These are phyloP conservation scores for Trichosanthes cucumerina DNA, from an alignment of 306 rosid species.

Conservation along the genomic window DNA sequence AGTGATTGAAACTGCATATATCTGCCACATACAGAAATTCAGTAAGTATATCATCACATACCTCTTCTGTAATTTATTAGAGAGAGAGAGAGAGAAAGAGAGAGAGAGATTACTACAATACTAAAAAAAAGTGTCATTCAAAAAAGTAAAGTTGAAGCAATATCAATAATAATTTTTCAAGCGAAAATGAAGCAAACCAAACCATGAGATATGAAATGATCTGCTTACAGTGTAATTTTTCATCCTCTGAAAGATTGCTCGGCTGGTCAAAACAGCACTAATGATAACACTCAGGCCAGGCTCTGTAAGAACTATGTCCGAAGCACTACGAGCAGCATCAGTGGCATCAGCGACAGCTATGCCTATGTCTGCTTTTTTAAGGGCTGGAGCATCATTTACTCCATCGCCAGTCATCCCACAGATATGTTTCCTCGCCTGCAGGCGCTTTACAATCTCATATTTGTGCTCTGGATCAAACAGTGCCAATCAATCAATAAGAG, in stretches of 20 bases:
- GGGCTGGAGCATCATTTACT: conserved; percentile 99
- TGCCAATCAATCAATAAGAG: conserved; percentile 13
- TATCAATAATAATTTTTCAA: neutral
- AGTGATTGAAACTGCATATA: conserved; percentile 95
- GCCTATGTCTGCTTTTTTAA: conserved; percentile 97
- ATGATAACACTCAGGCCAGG: conserved; percentile 96
- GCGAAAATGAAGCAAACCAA: neutral
- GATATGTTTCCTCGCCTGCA: conserved; percentile 96
- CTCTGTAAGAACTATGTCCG: conserved; percentile 94
- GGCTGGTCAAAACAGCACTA: conserved; percentile 96
- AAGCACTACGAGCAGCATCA: conserved; percentile 99
- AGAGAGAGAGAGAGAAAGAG: no score
- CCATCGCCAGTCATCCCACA: conserved; percentile 99
- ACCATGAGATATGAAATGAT: neutral
- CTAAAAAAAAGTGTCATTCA: conserved; percentile 2
- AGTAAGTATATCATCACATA: neutral
- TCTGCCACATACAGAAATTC: conserved; percentile 34
- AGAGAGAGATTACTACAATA: no score
- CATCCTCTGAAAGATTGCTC: conserved; percentile 98
- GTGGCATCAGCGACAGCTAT: conserved; percentile 99
- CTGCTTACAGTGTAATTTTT: conserved; percentile 85
- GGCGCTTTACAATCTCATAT: conserved; percentile 94
- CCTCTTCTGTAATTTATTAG: neutral
- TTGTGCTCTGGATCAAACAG: conserved; percentile 65
- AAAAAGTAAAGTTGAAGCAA: neutral